Percentiles rank a stretch among this genome's conserved stretches.
phyloP scores from a whole-genome alignment of 2,329 filamentous ascomycete species.

The Coniella lustricola region DNA sequence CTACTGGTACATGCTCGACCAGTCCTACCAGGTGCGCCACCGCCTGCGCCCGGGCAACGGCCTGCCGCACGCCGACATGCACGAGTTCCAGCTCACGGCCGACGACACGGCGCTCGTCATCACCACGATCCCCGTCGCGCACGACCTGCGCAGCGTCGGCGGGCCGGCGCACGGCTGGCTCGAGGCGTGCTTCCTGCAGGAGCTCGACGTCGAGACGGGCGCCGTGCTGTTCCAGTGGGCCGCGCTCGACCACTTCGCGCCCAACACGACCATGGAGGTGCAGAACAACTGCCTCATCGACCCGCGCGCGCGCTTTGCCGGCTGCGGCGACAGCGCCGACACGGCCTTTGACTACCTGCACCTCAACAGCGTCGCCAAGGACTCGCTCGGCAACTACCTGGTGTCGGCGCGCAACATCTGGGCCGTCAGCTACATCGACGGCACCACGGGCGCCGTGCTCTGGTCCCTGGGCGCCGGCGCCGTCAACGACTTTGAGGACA shows the following conservation, averaged over 20 bases:
- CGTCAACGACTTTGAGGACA: constrained; percentile 28
- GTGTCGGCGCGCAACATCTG: constrained; percentile 27
- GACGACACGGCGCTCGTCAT: constrained; percentile 35
- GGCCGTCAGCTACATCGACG: constrained; percentile 22
- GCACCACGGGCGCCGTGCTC: constrained; percentile 24
- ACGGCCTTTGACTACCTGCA: constrained; percentile 31
- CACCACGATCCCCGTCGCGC: constrained; percentile 30
- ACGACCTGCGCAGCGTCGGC: constrained; percentile 25
- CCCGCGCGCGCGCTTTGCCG: constrained; percentile 11
- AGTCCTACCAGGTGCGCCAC: constrained; percentile 11
- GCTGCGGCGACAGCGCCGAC: constrained; percentile 8
- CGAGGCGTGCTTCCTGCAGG: constrained; percentile 32
- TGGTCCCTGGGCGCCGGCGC: constrained; percentile 30
- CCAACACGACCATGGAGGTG: constrained; percentile 11
- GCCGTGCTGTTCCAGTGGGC: constrained; percentile 31
- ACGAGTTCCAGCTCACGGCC: constrained; percentile 36
- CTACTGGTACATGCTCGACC: constrained; percentile 15
- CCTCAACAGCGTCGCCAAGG: constrained; percentile 30
- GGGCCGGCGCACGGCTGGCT: constrained; percentile 26
- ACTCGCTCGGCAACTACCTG: constrained; percentile 30
- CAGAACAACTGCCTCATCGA: constrained; percentile 13
- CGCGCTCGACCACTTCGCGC: constrained; percentile 9
- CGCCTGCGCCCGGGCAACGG: constrained; percentile 17
- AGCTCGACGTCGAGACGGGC: constrained; percentile 31
- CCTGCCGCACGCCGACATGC: constrained; percentile 30